Base-by-base conservation (phyloP, 148 eudicot species). In the Mesembryanthemum crystallinum region DNA sequence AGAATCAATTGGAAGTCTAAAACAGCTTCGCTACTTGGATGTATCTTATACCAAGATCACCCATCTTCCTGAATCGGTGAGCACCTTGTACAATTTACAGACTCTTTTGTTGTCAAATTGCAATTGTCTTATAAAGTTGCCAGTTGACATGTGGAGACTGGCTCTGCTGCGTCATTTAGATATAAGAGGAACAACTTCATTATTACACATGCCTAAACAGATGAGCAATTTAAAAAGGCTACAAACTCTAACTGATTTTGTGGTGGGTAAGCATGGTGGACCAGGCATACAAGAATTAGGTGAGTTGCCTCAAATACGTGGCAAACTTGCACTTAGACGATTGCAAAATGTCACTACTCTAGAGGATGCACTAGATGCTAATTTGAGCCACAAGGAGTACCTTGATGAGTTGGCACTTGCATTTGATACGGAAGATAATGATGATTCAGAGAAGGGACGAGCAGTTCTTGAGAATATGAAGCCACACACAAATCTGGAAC, bases 1-100 rank as follows among this genome's bases (percentile, higher is more conserved):
- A 20, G 72, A 67, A 52, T 76, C 72, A 20, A 42, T 76, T 33
- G 72, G 37, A 12, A 12, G 27, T 25, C 33, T 52, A 15, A 76
- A 52, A 35, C 72, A 67, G 20, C 65, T 76, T 55, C 30, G 55
- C 64, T 76, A 54, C 72, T 57, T 66, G 65, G 55, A 76, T 10
- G 28, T 76, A 18, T 76, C 72, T 3, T 24, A 7, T 54, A 30
- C 54, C 15, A 3, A 25, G 25, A 67, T 76, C 17, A 47, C 6
- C 0, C 20, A 67, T 1, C 60, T 75, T 14, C 78, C 78, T 15
- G 52, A 54, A 18, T 76, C 64, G 14, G 55, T 67, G 28, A 52
- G 72, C 72, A 76, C 52, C 32, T 14, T 76, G 11, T 35, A 33
- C 55, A 24, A 67, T 54, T 67, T 76, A 17, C 78, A 76, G 12